phyloP scores from a whole-genome alignment of 352 stramenopile species.

The Hyaloperonospora brassicae region DNA sequence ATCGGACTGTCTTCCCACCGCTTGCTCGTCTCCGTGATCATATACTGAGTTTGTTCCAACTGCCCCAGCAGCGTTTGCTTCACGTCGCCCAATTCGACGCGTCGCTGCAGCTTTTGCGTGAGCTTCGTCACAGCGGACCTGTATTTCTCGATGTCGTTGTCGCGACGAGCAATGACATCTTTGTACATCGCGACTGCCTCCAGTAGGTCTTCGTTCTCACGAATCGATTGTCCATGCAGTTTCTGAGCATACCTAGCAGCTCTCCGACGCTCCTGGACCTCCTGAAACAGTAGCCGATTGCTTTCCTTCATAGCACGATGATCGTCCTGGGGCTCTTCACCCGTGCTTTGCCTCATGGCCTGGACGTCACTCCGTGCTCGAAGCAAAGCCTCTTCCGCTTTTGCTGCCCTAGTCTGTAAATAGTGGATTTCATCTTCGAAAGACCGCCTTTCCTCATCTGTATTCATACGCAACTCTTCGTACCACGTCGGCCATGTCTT shows the following conservation, averaged over 20 bases:
- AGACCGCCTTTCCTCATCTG: slow-evolving; percentile 27
- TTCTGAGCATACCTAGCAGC: slow-evolving; percentile 48
- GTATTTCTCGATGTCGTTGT: slow-evolving; percentile 64
- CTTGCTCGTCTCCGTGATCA: slow-evolving; percentile 72
- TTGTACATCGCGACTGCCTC: slow-evolving; percentile 61
- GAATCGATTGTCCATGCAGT: slow-evolving; percentile 44
- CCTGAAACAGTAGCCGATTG: slow-evolving; percentile 51
- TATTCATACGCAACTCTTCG: slow-evolving; percentile 39
- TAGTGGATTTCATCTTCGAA: slow-evolving; percentile 41
- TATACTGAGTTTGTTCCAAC: slow-evolving; percentile 68
- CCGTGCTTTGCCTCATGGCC: slow-evolving; percentile 11
- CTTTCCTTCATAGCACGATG: slow-evolving; percentile 51
- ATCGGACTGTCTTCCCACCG: slow-evolving; percentile 56
- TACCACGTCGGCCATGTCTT: slow-evolving; percentile 35
- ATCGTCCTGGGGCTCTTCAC: slow-evolving; percentile 24
- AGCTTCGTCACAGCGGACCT: slow-evolving; percentile 40
- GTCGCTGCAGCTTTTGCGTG: slow-evolving; percentile 44
- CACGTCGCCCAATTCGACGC: slow-evolving; percentile 49
- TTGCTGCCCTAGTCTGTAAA: slow-evolving; percentile 25
- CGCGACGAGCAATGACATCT: slow-evolving; percentile 41
- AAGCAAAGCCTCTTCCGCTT: slow-evolving; percentile 30
- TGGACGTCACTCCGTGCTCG: slow-evolving; percentile 31
- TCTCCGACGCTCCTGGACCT: slow-evolving; percentile 47
- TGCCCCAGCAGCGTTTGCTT: slow-evolving; percentile 70
- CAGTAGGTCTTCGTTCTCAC: slow-evolving; percentile 61